Evolutionary conservation across 495 filamentous ascomycete species (phyloP), one percentile per base, ranked within the genome.

Genomic region (Haplographium delicatum): DNA sequence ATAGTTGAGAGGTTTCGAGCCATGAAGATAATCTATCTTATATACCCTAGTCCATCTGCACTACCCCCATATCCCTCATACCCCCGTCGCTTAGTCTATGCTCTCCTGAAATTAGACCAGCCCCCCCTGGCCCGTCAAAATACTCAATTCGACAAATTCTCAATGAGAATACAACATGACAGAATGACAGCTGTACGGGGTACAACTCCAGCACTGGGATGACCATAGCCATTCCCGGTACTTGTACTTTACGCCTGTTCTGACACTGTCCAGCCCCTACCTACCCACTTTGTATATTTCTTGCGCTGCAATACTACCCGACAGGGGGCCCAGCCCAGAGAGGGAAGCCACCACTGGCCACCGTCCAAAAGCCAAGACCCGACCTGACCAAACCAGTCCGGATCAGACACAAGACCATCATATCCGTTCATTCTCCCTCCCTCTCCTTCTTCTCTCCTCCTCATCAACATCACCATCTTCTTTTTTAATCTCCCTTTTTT

Each of bases 401-500:
- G 31, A 24, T 26, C 30, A 3, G 26, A 11, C 44, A 1, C 13
- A 37, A 13, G 35, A 7, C 34, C 28, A 30, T 24, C 42, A 22
- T 13, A 11, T 27, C 22, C 28, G 20, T 19, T 35, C 38, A 18
- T 62, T 40, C 35, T 46, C 42, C 51, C 44, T 42, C 51, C 44
- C 53, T 43, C 50, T 47, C 45, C 44, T 47, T 42, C 31, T 45
- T 49, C 53, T 50, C 24, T 60, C 47, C 44, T 51, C 33, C 52
- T 47, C 39, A 50, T 44, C 51, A 46, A 51, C 47, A 40, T 50
- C 50, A 44, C 40, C 50, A 44, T 26, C 48, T 19, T 50, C 58
- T 60, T 38, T 16, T 48, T 48, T 24, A 11, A 34, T 27, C 45
- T 39, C 7, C n/a, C 9, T 20, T 39, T n/a, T n/a, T n/a, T n/a